Conservation (phyloP, 768 basidiomycete species). For the Exidia glandulosa region DNA sequence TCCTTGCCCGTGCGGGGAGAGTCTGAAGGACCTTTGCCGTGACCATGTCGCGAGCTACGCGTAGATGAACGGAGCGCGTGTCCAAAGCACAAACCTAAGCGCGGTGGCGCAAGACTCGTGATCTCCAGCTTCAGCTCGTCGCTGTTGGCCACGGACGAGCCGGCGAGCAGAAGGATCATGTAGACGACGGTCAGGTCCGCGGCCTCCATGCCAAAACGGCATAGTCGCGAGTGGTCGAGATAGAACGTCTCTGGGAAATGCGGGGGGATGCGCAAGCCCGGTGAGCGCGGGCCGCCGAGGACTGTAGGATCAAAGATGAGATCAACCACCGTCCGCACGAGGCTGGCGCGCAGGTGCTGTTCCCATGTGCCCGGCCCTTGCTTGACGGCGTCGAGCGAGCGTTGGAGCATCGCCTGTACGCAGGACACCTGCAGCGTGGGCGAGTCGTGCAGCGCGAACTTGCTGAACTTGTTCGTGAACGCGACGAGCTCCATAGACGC, state of each 20-base stretch:
- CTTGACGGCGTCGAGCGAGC: constrained; percentile 31
- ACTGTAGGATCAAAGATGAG: constrained; percentile 34
- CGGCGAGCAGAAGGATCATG: constrained; percentile 72
- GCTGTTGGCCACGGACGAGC: constrained; percentile 14
- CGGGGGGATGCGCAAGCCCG: constrained; percentile 19
- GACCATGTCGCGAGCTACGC: background rate
- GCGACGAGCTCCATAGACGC: constrained; percentile 70
- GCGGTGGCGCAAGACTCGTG: background rate
- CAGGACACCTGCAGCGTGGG: constrained; percentile 3
- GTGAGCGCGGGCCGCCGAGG: constrained; percentile 25
- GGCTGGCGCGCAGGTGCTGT: constrained; percentile 22
- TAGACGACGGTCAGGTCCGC: constrained; percentile 64
- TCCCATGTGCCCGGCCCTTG: constrained; percentile 52
- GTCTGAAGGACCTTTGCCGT: background rate
- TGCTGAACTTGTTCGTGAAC: constrained; percentile 47
- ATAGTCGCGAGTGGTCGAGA: constrained; percentile 64
- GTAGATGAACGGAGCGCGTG: background rate
- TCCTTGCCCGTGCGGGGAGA: background rate
- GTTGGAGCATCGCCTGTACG: constrained; percentile 9
- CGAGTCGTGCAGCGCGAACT: constrained; percentile 18
- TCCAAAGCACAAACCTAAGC: background rate
- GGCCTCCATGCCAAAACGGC: constrained; percentile 56
- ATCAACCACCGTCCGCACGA: constrained; percentile 8
- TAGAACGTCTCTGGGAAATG: constrained; percentile 69
- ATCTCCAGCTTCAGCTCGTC: background rate